Conservation (phyloP, 179 eudicot species). For the Silene coronaria region DNA sequence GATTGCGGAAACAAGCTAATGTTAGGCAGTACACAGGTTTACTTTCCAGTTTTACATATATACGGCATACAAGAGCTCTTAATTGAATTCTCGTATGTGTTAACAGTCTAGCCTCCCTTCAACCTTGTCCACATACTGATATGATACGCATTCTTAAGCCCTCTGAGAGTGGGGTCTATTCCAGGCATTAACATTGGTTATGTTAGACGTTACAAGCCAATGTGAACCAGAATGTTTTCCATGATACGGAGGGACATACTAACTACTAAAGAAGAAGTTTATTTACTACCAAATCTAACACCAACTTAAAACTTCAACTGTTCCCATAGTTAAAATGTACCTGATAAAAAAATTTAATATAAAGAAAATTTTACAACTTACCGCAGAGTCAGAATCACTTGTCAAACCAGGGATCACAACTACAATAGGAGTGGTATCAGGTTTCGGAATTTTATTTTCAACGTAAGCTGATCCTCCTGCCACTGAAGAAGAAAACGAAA, state of each 20-base stretch:
- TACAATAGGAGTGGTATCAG: constrained; percentile 15
- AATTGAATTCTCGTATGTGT: not conserved
- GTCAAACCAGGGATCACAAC: constrained; percentile 17
- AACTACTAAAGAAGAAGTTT: too few species aligned
- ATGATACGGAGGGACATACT: too few species aligned
- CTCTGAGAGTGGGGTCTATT: not conserved
- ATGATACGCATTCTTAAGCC: not conserved
- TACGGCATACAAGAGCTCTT: not conserved
- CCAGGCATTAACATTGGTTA: not conserved
- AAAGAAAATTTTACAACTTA: constrained; percentile 35
- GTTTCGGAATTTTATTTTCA: constrained; percentile 8
- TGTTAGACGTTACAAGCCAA: not conserved
- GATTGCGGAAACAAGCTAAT: not conserved
- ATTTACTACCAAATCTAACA: too few species aligned
- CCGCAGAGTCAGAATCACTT: constrained; percentile 29
- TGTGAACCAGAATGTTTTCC: too few species aligned
- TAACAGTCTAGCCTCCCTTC: not conserved
- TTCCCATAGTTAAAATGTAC: not conserved
- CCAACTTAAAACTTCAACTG: not conserved
- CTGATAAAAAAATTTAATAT: not conserved
- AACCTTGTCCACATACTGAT: not conserved
- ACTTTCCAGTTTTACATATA: not conserved
- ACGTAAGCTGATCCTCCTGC: constrained; percentile 6
- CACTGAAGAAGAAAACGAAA: constrained; percentile 9
- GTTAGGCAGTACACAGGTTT: not conserved